Evolutionary conservation across 1,284 basidiomycete species (phyloP), one percentile per base, ranked within the genome.

Genomic region (Tilletia caries): DNA sequence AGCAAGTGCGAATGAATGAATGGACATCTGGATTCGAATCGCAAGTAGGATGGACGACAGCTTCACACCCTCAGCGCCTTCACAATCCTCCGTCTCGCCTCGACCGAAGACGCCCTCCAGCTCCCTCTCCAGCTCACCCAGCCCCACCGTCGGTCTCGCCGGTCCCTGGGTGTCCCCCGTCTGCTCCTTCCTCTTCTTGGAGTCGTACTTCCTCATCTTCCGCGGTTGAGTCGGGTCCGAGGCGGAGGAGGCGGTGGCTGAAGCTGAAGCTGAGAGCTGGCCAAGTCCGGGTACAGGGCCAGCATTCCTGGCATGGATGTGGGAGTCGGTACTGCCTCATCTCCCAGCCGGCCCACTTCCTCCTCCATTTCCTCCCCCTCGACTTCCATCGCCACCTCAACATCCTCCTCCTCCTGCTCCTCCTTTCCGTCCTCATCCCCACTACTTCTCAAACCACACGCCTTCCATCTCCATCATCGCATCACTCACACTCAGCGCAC

Each of bases 81-180:
- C 32, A 62, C 58, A 13, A n/a, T 62, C 58, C 58, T 27, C 32
- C 58, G 58, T 20, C 58, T 27, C 29, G 58, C 58, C 58, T 62
- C 58, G 4, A 62, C 58, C n/a, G 15, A 62, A 13, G 18, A 37
- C 58, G 10, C 32, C 32, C 18, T 62, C 58, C 58, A 62, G 23
- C 18, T 29, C 32, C 3, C 15, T 20, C 29, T 34, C 58, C 2
- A 62, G 58, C 58, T 62, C 58, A 3, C 18, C 58, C 29, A 33
- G 10, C 58, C 15, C 10, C 6, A 34, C 58, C 10, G 58, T 2
- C 15, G 58, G 13, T 10, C 37, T 41, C 37, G 6, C 13, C 37
- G 13, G 13, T 13, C 37, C 37, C 37, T 41, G n/a, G n/a, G n/a
- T n/a, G n/a, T n/a, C n/a, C n/a, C n/a, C n/a, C n/a, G n/a, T 41